Evolutionary conservation across 176 grass and related monocot genomes (phyloP), one percentile per base, ranked within the genome.

Genomic region (Rhynchospora tenuis): DNA sequence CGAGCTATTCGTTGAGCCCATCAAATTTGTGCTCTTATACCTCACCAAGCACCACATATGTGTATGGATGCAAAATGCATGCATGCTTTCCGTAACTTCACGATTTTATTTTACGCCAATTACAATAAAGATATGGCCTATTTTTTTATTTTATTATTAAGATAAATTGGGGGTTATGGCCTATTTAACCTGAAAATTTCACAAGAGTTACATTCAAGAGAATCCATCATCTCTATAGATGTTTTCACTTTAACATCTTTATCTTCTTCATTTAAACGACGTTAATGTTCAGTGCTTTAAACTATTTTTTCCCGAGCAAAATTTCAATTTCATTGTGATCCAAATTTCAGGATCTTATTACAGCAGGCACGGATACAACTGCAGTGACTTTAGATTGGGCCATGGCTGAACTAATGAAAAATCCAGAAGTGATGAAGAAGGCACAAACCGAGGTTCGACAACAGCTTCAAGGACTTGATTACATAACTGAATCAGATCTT

Each of bases 321-420:
- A 44, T 52, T 44, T 15, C 5, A 56, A 1, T 33, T 77, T 54
- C 17, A n/a, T 11, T 2, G 45, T 44, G 26, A 16, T 24, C 3
- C 17, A 62, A 62, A 8, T 23, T 62, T 62, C 17, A 88, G 82
- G 82, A 88, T n/a, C 13, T 86, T 3, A 83, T 90, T 17, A 9
- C n/a, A 1, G 88, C 13, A 23, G 84, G 84, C 9, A 90, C 16
- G 0, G 84, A 83, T 19, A 90, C 73, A 0, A 27, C 85, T 2
- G 2, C 64, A 0, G 9, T 64, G 0, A 23, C 33, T 0, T 5
- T 23, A 0, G 61, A 64, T 19, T 90, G 88, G 88, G 19, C 58
- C 26, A 84, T 90, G 73, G 54, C 63, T 15, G 81, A 90, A 63
- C 63, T 87, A 2, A 75, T 90, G 19, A 71, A 61, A 16, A 81